phyloP scores from a whole-genome alignment of 257 asterid genomes.

The Fraxinus anomala region DNA sequence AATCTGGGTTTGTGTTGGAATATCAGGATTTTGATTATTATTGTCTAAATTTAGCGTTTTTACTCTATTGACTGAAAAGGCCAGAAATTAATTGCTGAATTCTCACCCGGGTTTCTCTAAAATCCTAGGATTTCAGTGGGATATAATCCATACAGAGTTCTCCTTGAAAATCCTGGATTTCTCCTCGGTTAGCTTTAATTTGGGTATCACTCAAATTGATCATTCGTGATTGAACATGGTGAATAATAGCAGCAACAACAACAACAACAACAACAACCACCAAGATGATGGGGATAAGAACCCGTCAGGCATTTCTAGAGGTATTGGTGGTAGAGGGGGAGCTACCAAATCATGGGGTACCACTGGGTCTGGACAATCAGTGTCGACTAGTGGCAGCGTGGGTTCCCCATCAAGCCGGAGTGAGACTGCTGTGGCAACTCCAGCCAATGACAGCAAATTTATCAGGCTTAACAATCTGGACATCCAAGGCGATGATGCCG shows the following conservation, averaged over 20 bases:
- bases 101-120: conserved; percentile 25
- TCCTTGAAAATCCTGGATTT: conserved; percentile 15
- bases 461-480: conserved; percentile 67
- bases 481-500: conserved; percentile 88
- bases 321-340: conserved; percentile 59
- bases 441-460: conserved; percentile 68
- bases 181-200: neutral
- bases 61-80: conserved; percentile 11
- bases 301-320: conserved; percentile 49
- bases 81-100: conserved; percentile 22
- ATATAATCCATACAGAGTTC: neutral
- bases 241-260: conserved; percentile 40
- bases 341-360: conserved; percentile 90
- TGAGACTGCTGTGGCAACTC: conserved; percentile 73
- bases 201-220: conserved; percentile 14
- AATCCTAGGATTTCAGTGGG: conserved; percentile 14
- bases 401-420: conserved; percentile 96
- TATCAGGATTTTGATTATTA: conserved; percentile 21
- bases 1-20: conserved; percentile 23
- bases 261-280: conserved; percentile 37
- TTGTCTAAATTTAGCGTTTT: neutral
- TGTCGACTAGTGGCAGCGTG: conserved; percentile 88
- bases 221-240: conserved; percentile 57
- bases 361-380: conserved; percentile 84
- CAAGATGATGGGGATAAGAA: conserved; percentile 65